These are phyloP conservation scores for Trichoderma cornu-damae DNA, from an alignment of 2,329 filamentous ascomycete species.

Conservation along the genomic window DNA sequence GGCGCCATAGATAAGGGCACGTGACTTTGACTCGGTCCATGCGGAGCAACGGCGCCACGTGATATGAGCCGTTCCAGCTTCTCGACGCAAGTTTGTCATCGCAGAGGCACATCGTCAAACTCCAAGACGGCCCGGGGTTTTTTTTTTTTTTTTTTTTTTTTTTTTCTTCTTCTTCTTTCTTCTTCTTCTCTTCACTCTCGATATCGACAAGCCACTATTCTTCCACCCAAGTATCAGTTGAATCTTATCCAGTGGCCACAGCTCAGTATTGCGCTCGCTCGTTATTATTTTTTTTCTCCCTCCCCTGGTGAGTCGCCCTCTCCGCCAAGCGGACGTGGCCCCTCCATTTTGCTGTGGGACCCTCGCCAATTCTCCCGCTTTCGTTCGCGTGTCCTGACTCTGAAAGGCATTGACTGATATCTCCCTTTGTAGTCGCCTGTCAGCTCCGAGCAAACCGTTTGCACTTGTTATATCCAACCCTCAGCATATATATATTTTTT, in stretches of 20 bases:
- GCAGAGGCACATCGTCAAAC: constrained; percentile 18
- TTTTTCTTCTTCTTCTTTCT: too few species aligned
- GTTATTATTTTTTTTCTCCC: constrained; percentile 26
- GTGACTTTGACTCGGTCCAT: constrained; percentile 14
- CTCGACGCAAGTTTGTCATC: constrained; percentile 24
- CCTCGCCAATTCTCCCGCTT: constrained; percentile 18
- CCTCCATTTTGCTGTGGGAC: constrained; percentile 18
- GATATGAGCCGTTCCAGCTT: constrained; percentile 16
- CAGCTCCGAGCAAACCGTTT: constrained; percentile 23
- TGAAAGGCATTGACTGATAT: constrained; percentile 25
- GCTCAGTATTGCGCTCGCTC: constrained; percentile 31
- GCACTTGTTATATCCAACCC: constrained; percentile 19
- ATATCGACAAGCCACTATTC: constrained; percentile 36
- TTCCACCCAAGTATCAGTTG: constrained; percentile 38
- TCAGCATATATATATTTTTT: constrained; percentile 2
- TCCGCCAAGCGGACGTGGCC: constrained; percentile 19
- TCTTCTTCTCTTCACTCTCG: too few species aligned
- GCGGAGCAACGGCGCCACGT: constrained; percentile 17
- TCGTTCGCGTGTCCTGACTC: constrained; percentile 23
- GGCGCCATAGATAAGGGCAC: constrained; percentile 11
- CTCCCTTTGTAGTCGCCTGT: constrained; percentile 24
- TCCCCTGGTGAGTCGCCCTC: constrained; percentile 30
- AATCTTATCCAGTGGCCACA: constrained; percentile 33
- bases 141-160: too few species aligned
- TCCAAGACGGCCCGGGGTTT: constrained; percentile 20